Percentiles rank a stretch among this genome's conserved stretches.
Evolutionary conservation across 2,329 filamentous ascomycete species (phyloP).

Genomic region (Fusarium duplospermum): DNA sequence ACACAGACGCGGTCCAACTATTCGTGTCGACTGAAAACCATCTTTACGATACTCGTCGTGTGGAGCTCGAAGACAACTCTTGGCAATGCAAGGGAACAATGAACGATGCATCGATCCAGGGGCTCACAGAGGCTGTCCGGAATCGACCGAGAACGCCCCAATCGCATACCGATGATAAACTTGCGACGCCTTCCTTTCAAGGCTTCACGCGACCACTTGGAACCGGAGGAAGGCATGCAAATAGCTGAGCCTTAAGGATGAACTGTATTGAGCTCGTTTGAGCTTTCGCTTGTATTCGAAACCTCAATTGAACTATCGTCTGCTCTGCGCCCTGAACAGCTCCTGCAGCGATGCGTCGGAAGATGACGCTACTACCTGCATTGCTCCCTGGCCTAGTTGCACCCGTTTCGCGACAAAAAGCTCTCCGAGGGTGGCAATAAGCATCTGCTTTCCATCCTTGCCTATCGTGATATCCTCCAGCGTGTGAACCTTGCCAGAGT

Average conservation of each 20-base stretch:
- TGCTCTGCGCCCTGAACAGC: background rate
- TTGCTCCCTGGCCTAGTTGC: too few relatives aligned
- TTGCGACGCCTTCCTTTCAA: background rate
- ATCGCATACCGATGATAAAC: background rate
- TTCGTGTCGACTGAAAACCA: background rate
- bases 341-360: too few relatives aligned
- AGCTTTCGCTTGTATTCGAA: background rate
- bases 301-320: background rate
- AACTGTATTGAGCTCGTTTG: background rate
- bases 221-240: background rate
- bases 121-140: background rate
- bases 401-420: too few relatives aligned
- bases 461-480: too few relatives aligned
- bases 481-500: background rate
- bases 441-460: too few relatives aligned
- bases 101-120: background rate
- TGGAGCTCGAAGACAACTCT: background rate
- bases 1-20: background rate
- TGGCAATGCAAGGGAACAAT: background rate
- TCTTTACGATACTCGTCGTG: background rate
- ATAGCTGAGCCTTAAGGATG: background rate
- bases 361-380: too few relatives aligned
- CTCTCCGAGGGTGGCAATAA: too few relatives aligned
- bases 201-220: background rate
- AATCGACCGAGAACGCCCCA: background rate